Percentiles rank a stretch among this genome's conserved stretches.
Evolutionary conservation across 139 green algal species (phyloP).

Genomic region (Chlorella sorokiniana): DNA sequence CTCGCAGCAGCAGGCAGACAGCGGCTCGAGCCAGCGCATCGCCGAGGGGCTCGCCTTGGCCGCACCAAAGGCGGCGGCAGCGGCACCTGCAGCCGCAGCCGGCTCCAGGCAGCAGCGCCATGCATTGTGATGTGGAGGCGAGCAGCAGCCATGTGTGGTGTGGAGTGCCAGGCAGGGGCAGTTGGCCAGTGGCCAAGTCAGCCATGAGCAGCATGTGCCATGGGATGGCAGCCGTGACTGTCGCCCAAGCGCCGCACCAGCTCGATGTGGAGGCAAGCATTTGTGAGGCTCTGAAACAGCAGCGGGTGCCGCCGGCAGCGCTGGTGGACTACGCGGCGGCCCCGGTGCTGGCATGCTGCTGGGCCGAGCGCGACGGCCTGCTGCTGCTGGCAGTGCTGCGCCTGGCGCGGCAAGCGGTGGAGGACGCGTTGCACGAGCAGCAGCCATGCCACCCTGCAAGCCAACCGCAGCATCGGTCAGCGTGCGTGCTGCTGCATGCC

Average conservation of each 20-base stretch:
- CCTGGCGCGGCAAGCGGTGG: constrained; percentile 1
- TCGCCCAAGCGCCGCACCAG: neutral
- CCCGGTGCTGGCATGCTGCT: constrained; percentile 1
- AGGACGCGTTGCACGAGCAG: neutral
- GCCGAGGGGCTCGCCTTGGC: neutral
- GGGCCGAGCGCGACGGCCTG: neutral
- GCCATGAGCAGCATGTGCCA: neutral
- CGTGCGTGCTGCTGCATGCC: constrained; percentile 19
- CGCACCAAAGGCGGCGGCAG: neutral
- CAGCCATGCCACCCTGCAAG: no score
- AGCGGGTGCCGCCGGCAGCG: neutral
- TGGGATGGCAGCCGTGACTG: neutral
- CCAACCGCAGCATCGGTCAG: constrained; percentile 2
- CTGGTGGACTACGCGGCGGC: constrained; percentile 20
- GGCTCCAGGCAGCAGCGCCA: neutral
- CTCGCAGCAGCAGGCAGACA: neutral
- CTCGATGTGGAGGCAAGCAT: constrained; percentile 17
- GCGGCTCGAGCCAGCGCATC: neutral
- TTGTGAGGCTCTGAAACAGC: constrained; percentile 2
- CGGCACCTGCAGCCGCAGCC: neutral
- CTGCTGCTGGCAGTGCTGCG: constrained; percentile 30
- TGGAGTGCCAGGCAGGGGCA: neutral
- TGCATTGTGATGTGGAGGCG: neutral
- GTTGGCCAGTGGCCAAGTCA: neutral
- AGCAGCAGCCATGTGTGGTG: neutral